Conservation (phyloP, 495 filamentous ascomycete species). For the Acidiella bohemica region DNA sequence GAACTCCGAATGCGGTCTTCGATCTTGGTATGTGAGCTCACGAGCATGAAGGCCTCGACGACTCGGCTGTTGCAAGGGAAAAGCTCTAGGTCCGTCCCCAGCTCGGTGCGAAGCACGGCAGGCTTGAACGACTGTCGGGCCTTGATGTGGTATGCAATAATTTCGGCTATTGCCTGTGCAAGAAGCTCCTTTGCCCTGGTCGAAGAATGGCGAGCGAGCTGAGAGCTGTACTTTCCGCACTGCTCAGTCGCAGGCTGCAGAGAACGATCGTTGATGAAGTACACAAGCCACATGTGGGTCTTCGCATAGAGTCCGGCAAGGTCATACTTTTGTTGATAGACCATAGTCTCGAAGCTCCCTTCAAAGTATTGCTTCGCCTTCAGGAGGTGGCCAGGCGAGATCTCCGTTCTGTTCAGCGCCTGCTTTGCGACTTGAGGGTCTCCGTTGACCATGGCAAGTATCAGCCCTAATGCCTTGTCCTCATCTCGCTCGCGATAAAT, state of each 20-base stretch:
- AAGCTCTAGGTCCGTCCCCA: constrained; percentile 42
- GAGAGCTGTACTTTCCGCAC: background rate
- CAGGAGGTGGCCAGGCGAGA: constrained; percentile 4
- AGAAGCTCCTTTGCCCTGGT: constrained; percentile 22
- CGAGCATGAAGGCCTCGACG: constrained; percentile 45
- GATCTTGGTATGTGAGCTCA: constrained; percentile 31
- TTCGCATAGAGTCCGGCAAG: constrained; percentile 13
- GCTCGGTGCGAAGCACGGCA: constrained; percentile 42
- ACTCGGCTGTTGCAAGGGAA: constrained; percentile 75
- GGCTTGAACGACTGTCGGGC: constrained; percentile 43
- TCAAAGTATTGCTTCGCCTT: constrained; percentile 22
- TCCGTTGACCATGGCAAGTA: constrained; percentile 33
- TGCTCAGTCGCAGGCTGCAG: constrained; percentile 4
- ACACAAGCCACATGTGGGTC: constrained; percentile 14
- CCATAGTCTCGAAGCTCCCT: constrained; percentile 16
- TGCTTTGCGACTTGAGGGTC: constrained; percentile 2
- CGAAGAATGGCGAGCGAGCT: background rate
- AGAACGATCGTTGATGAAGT: constrained; percentile 2
- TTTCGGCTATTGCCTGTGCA: constrained; percentile 32
- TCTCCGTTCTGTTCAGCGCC: background rate
- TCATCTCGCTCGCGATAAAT: constrained; percentile 36
- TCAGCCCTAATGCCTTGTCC: constrained; percentile 33
- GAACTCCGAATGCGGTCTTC: constrained; percentile 57
- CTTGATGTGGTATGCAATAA: constrained; percentile 53
- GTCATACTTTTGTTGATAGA: background rate